Conservation (phyloP, 257 asterid species). For the Solanum tacnaense region DNA sequence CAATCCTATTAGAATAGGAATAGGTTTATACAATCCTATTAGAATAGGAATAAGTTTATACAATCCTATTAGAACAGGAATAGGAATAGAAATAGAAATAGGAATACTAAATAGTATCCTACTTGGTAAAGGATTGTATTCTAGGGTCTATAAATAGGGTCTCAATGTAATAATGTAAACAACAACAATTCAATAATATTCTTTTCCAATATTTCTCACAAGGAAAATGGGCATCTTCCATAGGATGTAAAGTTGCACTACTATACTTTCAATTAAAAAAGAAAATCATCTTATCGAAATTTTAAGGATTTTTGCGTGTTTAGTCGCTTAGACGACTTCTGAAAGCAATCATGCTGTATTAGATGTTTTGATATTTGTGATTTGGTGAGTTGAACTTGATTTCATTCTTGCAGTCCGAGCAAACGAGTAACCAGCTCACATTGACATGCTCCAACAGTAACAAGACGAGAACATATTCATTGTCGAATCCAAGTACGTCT, state of each 20-base stretch:
- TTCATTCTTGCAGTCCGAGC: constrained; percentile 50
- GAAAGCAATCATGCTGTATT: background rate
- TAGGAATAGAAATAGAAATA: too few relatives aligned
- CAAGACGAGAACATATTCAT: constrained; percentile 34
- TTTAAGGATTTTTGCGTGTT: background rate
- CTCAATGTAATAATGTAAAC: too few relatives aligned
- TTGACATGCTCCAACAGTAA: constrained; percentile 63
- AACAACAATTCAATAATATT: too few relatives aligned
- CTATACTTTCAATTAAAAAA: background rate
- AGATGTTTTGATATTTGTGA: background rate
- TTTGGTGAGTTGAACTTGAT: background rate
- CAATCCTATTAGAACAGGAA: too few relatives aligned
- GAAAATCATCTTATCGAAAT: background rate
- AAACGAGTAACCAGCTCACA: constrained; percentile 47
- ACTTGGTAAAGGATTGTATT: too few relatives aligned
- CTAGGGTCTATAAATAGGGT: too few relatives aligned
- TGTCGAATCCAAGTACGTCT: constrained; percentile 33
- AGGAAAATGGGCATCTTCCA: background rate
- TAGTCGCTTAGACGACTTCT: background rate
- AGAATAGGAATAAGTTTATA: too few relatives aligned
- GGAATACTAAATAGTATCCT: too few relatives aligned
- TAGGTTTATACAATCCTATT: too few relatives aligned
- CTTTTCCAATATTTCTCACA: too few relatives aligned
- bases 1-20: too few relatives aligned
- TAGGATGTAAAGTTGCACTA: background rate